Evolutionary conservation across 176 grass and related monocot species (phyloP), one percentile per base, ranked within the genome.

Genomic region (Ensete ventricosum): DNA sequence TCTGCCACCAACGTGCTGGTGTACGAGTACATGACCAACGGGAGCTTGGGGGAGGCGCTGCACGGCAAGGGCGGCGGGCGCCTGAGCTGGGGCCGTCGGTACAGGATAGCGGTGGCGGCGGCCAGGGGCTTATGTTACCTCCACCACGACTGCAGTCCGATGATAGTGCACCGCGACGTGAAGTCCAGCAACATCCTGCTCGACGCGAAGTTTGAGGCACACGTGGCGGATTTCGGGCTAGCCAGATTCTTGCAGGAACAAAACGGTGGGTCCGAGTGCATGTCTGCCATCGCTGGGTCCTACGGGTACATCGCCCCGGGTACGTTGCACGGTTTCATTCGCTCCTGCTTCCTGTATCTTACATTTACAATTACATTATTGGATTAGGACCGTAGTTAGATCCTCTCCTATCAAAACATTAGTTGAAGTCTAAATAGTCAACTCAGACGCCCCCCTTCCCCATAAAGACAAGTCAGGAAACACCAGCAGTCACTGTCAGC

Each of bases 221-320:
- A 91, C 74, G 88, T 99, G 27, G 95, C 95, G 5, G 95, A 99
- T 78, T 99, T 99, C 65, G 95, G 95, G 0, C 88, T 94, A 24
- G 95, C 95, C 76, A 99, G 91, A 86, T 99, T 99, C 82, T 78
- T 93, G 27, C 82, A 78, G 71, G 74, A 71, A 6, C 4, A 43
- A 21, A 72, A 19, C 48, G 79, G 73, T 14, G 52, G 81, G 12
- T 85, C 85, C 25, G 90, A 93, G 75, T 89, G 90, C 90, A 91
- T 98, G 90, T 99, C 95, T 62, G 88, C 91, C 24, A 88, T 98
- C 71, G 94, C 90, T 8, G 94, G 94, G 0, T 97, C 94, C n/a
- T 97, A 97, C 83, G 94, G 94, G 53, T 98, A 98, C 84, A 98
- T 98, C 78, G 94, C 94, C 2, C 94, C 90, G 21, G 94, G 94